phyloP scores from a whole-genome alignment of 208 protist genomes.

The Willaertia magna region DNA sequence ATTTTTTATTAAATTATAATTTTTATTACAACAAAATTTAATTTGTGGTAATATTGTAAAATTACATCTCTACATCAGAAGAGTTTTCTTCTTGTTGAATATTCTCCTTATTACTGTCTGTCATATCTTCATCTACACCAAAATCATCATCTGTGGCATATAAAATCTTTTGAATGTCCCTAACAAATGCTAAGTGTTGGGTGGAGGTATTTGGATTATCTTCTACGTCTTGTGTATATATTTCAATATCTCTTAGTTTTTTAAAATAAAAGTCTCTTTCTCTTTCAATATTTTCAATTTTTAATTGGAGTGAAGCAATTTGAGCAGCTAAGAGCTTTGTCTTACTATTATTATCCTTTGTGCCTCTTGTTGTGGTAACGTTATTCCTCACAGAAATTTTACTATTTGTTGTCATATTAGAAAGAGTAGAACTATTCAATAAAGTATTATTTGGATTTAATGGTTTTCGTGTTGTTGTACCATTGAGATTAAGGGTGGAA shows the following conservation, averaged over 20 bases:
- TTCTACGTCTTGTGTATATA: neutral
- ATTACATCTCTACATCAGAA: no score
- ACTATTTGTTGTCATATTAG: neutral
- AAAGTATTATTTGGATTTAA: neutral
- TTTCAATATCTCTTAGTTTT: slow-evolving; percentile 7
- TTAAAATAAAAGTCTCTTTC: slow-evolving; percentile 18
- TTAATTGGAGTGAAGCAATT: neutral
- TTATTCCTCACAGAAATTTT: no score
- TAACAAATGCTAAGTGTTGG: neutral
- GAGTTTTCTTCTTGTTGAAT: neutral
- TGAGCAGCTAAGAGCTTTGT: neutral
- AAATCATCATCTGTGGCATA: slow-evolving; percentile 12
- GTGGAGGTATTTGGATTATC: neutral
- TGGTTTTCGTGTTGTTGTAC: neutral
- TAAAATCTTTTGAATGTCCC: slow-evolving; percentile 3
- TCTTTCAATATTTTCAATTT: neutral
- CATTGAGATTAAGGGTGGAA: neutral
- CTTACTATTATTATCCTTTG: neutral
- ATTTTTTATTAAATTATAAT: no score
- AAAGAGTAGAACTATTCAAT: neutral
- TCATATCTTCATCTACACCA: neutral
- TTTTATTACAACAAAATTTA: no score
- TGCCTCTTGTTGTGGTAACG: neutral
- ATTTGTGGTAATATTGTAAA: no score
- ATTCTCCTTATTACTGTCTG: neutral